A percentile compares a stretch with the other conserved stretches of the same genome.
Conservation (phyloP, 2,329 filamentous ascomycete species). For the Scorias spongiosa region DNA sequence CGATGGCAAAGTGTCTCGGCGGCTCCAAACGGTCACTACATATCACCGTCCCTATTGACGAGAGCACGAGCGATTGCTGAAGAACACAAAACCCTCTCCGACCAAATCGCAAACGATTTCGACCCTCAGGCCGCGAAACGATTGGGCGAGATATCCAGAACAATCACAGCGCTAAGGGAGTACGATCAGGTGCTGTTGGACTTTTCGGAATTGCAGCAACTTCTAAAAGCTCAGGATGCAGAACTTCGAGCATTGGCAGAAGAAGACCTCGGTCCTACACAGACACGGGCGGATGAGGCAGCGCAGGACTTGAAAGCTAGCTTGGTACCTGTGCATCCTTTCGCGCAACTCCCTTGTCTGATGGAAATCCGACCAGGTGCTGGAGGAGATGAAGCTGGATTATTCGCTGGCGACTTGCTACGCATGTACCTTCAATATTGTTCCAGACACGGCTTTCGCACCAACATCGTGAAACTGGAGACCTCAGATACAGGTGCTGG, state of each 20-base stretch:
- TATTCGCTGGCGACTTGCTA: slow-evolving; percentile 77
- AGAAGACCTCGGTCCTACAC: slow-evolving; percentile 57
- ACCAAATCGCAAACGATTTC: slow-evolving; percentile 38
- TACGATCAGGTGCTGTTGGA: slow-evolving; percentile 46
- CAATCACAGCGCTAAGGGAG: slow-evolving; percentile 37
- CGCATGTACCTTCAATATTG: slow-evolving; percentile 83
- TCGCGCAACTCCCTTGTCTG: slow-evolving; percentile 76
- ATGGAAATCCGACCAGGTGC: slow-evolving; percentile 85
- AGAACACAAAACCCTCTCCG: slow-evolving; percentile 40
- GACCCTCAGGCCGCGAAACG: slow-evolving; percentile 42
- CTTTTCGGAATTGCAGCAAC: slow-evolving; percentile 53
- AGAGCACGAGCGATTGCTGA: slow-evolving; percentile 39
- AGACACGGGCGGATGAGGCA: slow-evolving; percentile 45
- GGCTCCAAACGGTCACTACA: slow-evolving; percentile 5
- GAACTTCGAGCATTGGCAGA: slow-evolving; percentile 45
- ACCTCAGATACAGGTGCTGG: slow-evolving; percentile 45
- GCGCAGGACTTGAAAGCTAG: slow-evolving; percentile 56
- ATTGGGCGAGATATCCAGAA: slow-evolving; percentile 38
- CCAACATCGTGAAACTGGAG: slow-evolving; percentile 65
- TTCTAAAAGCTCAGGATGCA: slow-evolving; percentile 45
- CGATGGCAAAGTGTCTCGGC: slow-evolving; percentile 1
- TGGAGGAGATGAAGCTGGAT: slow-evolving; percentile 76
- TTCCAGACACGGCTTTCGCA: slow-evolving; percentile 48
- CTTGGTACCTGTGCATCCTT: slow-evolving; percentile 77
- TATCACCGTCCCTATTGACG: slow-evolving; percentile 40